A percentile compares a stretch with the other conserved stretches of the same genome.
Evolutionary conservation across 352 stramenopile species (phyloP).

Genomic region (Halophytophthora polymorphica): DNA sequence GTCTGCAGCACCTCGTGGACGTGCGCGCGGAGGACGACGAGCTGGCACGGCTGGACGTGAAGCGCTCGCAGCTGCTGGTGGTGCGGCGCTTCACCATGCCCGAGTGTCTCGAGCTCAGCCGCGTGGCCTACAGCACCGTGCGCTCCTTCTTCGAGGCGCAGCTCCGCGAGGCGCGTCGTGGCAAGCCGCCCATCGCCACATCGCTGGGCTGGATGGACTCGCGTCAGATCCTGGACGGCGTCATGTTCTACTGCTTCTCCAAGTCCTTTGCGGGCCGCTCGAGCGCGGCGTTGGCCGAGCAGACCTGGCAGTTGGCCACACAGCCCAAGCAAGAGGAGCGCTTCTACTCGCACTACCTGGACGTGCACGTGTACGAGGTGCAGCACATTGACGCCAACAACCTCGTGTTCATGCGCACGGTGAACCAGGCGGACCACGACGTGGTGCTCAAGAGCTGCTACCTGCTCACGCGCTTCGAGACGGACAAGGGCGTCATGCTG

Average conservation of each 20-base stretch:
- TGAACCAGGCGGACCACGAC: slow-evolving; percentile 39
- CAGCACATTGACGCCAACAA: slow-evolving; percentile 46
- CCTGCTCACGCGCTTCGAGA: slow-evolving; percentile 46
- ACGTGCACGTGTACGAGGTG: slow-evolving; percentile 33
- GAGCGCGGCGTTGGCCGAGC: slow-evolving; percentile 20
- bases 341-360: slow-evolving; percentile 45
- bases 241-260: slow-evolving; percentile 38
- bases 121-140: slow-evolving; percentile 34
- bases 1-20: slow-evolving; percentile 44
- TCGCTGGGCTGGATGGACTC: slow-evolving; percentile 45
- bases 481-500: slow-evolving; percentile 38
- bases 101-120: slow-evolving; percentile 42
- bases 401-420: slow-evolving; percentile 33
- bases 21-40: slow-evolving; percentile 27
- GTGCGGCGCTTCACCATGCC: slow-evolving; percentile 34
- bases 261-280: slow-evolving; percentile 35
- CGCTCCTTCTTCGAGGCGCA: slow-evolving; percentile 35
- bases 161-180: slow-evolving; percentile 31
- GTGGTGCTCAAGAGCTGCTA: slow-evolving; percentile 40
- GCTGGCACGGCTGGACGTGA: slow-evolving; percentile 11
- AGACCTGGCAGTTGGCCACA: slow-evolving; percentile 31
- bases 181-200: slow-evolving; percentile 26
- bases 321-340: slow-evolving; percentile 20
- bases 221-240: slow-evolving; percentile 19
- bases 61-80: slow-evolving; percentile 31